phyloP scores from a whole-genome alignment of 345 rosid species.

The Dimocarpus longan region DNA sequence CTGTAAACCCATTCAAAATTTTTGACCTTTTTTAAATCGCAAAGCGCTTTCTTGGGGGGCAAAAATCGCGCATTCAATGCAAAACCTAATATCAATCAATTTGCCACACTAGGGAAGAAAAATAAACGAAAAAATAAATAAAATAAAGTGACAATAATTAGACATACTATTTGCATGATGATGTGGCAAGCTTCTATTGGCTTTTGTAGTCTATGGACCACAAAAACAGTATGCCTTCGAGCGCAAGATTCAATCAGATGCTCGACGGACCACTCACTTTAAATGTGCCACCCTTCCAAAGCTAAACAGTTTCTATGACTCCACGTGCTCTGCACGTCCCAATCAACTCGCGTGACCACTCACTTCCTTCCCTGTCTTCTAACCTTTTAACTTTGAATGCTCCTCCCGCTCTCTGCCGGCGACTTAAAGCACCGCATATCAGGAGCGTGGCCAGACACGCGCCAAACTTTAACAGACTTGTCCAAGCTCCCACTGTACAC shows the following conservation, averaged over 20 bases:
- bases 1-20: too few species aligned
- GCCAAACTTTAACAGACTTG: constrained; percentile 85
- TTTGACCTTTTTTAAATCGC: neutral
- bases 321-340: constrained; percentile 18
- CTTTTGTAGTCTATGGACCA: neutral
- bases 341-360: neutral
- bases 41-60: neutral
- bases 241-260: neutral
- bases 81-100: neutral
- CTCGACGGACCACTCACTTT: neutral
- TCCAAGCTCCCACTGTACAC: constrained; percentile 91
- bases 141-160: neutral
- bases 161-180: neutral
- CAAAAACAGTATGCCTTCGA: neutral
- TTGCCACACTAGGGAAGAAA: neutral
- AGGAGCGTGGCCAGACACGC: constrained; percentile 52
- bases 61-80: neutral
- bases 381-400: neutral
- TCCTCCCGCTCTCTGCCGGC: neutral
- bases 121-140: too few species aligned
- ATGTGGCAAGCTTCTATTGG: constrained; percentile 7
- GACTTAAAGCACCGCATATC: constrained; percentile 18
- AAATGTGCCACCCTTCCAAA: constrained; percentile 6
- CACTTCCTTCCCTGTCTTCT: neutral
- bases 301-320: neutral